A percentile compares a stretch with the other conserved stretches of the same genome.
phyloP scores from a whole-genome alignment of 768 basidiomycete species.

The Strobilomyces confusus region DNA sequence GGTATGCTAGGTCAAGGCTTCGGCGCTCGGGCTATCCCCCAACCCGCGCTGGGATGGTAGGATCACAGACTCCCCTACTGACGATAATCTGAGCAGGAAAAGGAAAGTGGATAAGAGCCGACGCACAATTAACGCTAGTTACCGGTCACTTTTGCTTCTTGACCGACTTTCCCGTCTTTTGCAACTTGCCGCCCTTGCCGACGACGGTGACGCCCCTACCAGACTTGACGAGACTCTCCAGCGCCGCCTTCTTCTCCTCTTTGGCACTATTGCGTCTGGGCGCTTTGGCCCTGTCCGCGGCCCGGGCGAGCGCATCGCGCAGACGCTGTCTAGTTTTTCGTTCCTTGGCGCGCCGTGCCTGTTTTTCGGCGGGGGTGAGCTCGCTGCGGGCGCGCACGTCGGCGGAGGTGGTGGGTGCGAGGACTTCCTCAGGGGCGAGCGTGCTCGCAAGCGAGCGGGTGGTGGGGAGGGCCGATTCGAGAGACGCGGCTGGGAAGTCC shows the following conservation, averaged over 20 bases:
- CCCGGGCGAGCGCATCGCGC: slow-evolving; percentile 60
- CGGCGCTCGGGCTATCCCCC: not conserved
- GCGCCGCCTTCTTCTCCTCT: slow-evolving; percentile 80
- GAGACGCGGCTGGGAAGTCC: slow-evolving; percentile 72
- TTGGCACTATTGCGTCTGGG: slow-evolving; percentile 44
- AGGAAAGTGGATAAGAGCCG: not conserved
- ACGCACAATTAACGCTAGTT: slow-evolving; percentile 3
- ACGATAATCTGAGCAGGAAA: not conserved
- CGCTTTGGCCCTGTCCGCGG: slow-evolving; percentile 56
- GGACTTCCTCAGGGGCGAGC: slow-evolving; percentile 93
- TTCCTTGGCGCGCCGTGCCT: slow-evolving; percentile 59
- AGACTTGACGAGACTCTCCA: slow-evolving; percentile 77
- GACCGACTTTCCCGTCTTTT: slow-evolving; percentile 14
- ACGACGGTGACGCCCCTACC: slow-evolving; percentile 87
- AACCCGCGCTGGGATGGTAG: too few relatives aligned
- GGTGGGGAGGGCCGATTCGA: slow-evolving; percentile 91
- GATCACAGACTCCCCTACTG: not conserved
- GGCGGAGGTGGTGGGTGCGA: slow-evolving; percentile 48
- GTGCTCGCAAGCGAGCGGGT: slow-evolving; percentile 69
- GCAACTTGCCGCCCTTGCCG: slow-evolving; percentile 55
- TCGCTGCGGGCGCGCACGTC: slow-evolving; percentile 69
- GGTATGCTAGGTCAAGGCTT: not conserved
- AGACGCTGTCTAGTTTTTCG: slow-evolving; percentile 68
- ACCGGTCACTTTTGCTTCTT: slow-evolving; percentile 26
- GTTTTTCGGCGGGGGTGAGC: slow-evolving; percentile 82